Conservation (phyloP, 257 asterid genomes). For the Gentiana dahurica region DNA sequence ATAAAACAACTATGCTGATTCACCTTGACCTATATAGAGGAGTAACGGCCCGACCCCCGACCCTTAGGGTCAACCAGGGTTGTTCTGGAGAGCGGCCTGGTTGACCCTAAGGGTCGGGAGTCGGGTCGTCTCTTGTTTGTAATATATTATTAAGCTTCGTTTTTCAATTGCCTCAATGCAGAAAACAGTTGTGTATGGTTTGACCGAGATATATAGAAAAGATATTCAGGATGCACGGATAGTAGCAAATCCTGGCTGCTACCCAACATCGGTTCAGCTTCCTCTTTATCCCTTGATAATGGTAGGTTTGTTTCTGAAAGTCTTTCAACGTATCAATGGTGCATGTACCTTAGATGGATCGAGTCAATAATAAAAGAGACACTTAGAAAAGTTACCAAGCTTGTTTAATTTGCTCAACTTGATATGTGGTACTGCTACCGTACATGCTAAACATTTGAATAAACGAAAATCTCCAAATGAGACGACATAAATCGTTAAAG, state of each 20-base stretch:
- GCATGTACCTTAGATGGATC: background rate
- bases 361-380: background rate
- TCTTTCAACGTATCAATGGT: background rate
- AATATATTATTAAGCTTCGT: background rate
- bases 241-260: slow-evolving; percentile 97
- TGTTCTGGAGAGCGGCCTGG: too few relatives aligned
- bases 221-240: slow-evolving; percentile 66
- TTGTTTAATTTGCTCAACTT: background rate
- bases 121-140: background rate
- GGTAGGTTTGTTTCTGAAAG: slow-evolving; percentile 29
- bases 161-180: slow-evolving; percentile 20
- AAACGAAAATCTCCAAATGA: too few relatives aligned
- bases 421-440: background rate
- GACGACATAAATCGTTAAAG: too few relatives aligned
- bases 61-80: too few relatives aligned
- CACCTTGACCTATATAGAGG: too few relatives aligned
- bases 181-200: slow-evolving; percentile 90
- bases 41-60: too few relatives aligned
- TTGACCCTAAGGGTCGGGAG: too few relatives aligned
- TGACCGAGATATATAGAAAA: slow-evolving; percentile 69
- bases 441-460: too few relatives aligned
- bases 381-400: background rate
- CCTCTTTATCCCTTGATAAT: slow-evolving; percentile 84
- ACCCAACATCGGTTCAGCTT: slow-evolving; percentile 87
- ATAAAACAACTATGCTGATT: too few relatives aligned